Base-by-base conservation (phyloP, 345 rosid genomes). In the Reutealis trisperma region DNA sequence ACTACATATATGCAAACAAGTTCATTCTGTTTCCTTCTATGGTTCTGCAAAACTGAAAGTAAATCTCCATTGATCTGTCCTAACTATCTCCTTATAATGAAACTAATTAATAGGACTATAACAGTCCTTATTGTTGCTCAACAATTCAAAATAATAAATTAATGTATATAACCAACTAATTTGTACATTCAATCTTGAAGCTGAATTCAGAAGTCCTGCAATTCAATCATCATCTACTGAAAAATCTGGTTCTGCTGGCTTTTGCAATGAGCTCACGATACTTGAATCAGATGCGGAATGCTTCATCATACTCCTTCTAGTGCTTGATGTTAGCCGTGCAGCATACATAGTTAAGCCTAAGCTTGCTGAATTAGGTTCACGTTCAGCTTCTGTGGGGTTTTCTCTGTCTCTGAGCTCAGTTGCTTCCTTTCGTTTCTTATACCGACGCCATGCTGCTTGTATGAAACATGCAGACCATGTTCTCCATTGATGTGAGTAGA, bases 401-500 rank as follows among this genome's bases (percentile, higher is more conserved):
- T 88, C 93, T 75, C 65, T 80, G 16, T 77, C 88, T 79, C 88
- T 89, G 30, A 88, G 80, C 68, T 86, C 89, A 22, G 82, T 87
- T 0, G 86, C 87, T 41, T 83, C 87, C 79, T 83, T 91, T 76
- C 92, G 78, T 83, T 85, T 93, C 83, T 86, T 89, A 62, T 82
- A 81, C 73, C 97, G 78, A 61, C 90, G 86, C 97, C 98, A 95
- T 2, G 97, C 97, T 1, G 88, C 90, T 71, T 95, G 98, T 22
- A 93, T 52, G 69, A 92, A 93, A 75, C 97, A 93, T 9, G 94
- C 97, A 8, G 99, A 97, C 99, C 96, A 92, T 54, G 91, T 58
- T 78, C 97, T 83, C 96, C 99, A 95, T 14, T 95, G 99, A 76
- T 93, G 98, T 0, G 96, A 93, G 82, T 92, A 90, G 88, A 89